Evolutionary conservation across 768 basidiomycete genomes (phyloP).

Genomic region (Piloderma croceum): DNA sequence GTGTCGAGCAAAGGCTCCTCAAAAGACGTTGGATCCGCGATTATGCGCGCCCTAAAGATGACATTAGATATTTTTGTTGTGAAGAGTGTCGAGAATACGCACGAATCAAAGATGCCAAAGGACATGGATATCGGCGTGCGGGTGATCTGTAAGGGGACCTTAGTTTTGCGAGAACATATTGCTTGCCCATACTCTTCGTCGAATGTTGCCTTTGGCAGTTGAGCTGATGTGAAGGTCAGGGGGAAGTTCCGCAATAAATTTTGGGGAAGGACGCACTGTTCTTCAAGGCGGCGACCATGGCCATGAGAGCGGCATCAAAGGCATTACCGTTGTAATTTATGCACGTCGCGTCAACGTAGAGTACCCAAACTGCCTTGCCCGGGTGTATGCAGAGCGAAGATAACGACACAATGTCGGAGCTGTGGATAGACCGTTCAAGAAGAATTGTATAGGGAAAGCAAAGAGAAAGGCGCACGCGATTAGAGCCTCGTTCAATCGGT

Average conservation of each 20-base stretch:
- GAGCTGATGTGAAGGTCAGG: conserved; percentile 40
- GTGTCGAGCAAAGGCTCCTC: conserved; percentile 85
- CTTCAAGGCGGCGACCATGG: conserved; percentile 79
- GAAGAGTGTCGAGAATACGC: conserved; percentile 21
- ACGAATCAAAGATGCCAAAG: conserved; percentile 85
- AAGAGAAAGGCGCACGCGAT: conserved; percentile 46
- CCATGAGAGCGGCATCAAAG: conserved; percentile 84
- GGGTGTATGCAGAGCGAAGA: conserved; percentile 73
- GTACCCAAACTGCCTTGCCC: conserved; percentile 80
- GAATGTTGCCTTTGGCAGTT: conserved; percentile 64
- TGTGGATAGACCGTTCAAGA: conserved; percentile 23
- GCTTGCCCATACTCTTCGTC: conserved; percentile 62
- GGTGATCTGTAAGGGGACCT: conserved; percentile 41
- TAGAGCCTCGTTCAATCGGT: conserved; percentile 75
- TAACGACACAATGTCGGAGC: conserved; percentile 61
- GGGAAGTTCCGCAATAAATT: not conserved
- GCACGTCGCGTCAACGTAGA: conserved; percentile 94
- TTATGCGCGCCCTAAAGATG: conserved; percentile 47
- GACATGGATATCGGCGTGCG: conserved; percentile 47
- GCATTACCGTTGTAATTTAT: conserved; percentile 97
- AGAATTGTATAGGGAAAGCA: not conserved
- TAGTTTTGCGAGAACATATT: conserved; percentile 50
- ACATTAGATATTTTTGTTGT: conserved; percentile 1
- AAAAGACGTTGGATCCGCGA: conserved; percentile 85
- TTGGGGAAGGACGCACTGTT: conserved; percentile 49